Base-by-base conservation (phyloP, 805 yeast species). In the Teunomyces pallodes region DNA sequence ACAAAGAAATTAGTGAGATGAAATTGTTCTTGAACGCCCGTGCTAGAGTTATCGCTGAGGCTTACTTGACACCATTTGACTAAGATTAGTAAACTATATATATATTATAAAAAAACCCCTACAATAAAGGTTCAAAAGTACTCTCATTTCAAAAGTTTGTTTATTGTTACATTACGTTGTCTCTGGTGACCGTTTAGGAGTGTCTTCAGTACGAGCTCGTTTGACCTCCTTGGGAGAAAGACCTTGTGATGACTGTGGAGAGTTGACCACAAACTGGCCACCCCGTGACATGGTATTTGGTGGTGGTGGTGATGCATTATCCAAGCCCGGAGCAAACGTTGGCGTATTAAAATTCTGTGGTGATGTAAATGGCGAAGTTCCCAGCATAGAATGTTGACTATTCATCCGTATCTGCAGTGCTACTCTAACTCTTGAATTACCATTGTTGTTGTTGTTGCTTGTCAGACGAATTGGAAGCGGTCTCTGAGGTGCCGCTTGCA, bases 1-100 rank as follows among this genome's bases (percentile, higher is more conserved):
- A 94, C 69, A 92, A 90, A 74, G 99, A 94, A 69, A 94, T 94
- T 62, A 89, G 97, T 69, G 99, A 94, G 67, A 94, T 94, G 96
- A 94, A 94, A 71, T 79, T 94, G 67, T 94, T 92, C 67, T 80
- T 94, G 66, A 94, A 94, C 64, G 97, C 99, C 10, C 82, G 99
- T 64, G 99, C 99, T 10, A 86, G 99, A 75, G 92, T 90, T 52
- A 95, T 90, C 43, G 99, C 99, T 26, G 99, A 94, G 69, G 92
- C 96, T 6, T 92, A 90, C 67, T 77, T 92, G 58, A 87, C 91
- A 38, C 95, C 94, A 45, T 90, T 90, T 63, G 96, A 89, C 62
- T 87, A 69, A 60, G 8, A 40, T 40, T 16, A 20, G 12, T 14
- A 16, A 20, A 12, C 41, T 36, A 36, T 20, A 35, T 5, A 17